Conservation (phyloP, 805 yeast genomes). For the Suhomyces kilbournensis region DNA sequence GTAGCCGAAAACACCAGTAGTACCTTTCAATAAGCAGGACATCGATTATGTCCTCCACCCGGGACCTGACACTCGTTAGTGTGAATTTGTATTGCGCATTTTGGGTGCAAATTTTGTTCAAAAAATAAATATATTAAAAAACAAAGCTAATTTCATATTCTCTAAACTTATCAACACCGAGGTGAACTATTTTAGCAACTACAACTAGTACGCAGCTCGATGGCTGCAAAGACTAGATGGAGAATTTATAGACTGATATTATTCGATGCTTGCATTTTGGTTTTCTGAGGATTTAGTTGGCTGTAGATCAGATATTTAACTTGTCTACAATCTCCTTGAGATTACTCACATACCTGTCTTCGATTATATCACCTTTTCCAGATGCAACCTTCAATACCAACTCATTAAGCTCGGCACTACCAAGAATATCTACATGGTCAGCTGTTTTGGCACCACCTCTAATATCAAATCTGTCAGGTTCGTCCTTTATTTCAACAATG, state of each 20-base stretch:
- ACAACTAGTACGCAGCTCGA: background rate
- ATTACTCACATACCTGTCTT: slow-evolving; percentile 55
- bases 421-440: slow-evolving; percentile 95
- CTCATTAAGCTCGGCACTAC: slow-evolving; percentile 90
- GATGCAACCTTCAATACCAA: slow-evolving; percentile 75
- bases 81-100: too few species aligned
- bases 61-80: too few species aligned
- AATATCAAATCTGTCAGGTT: slow-evolving; percentile 90
- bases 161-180: background rate
- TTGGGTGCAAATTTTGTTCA: background rate
- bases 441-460: slow-evolving; percentile 98
- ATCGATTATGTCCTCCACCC: too few species aligned
- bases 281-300: too few species aligned
- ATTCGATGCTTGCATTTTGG: too few species aligned
- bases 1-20: too few species aligned
- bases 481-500: slow-evolving; percentile 87
- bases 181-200: background rate
- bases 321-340: slow-evolving; percentile 59
- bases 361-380: slow-evolving; percentile 70
- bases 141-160: too few species aligned
- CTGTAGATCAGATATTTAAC: slow-evolving; percentile 41
- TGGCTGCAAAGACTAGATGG: background rate
- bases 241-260: too few species aligned
- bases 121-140: too few species aligned
- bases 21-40: too few species aligned